Conservation (phyloP, 2,329 filamentous ascomycete species). For the Fusarium lyarnte region DNA sequence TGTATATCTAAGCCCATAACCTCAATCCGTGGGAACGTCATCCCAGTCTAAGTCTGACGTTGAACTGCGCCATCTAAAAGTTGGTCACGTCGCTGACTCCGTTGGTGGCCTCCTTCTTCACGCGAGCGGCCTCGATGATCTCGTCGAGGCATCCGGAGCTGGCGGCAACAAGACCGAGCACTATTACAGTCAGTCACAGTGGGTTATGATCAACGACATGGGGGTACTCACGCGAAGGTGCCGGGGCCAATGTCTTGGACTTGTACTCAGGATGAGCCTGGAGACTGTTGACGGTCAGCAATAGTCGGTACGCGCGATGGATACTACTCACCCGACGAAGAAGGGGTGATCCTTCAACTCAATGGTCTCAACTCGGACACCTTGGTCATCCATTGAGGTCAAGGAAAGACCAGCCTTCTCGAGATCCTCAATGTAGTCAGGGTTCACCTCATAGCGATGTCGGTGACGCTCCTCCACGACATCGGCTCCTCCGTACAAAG, state of each 20-base stretch:
- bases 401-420: slow-evolving; percentile 71
- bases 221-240: slow-evolving; percentile 58
- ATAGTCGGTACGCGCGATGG: background rate
- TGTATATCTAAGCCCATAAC: slow-evolving; percentile 21
- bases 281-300: slow-evolving; percentile 62
- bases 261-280: slow-evolving; percentile 78
- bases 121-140: slow-evolving; percentile 40
- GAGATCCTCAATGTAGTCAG: slow-evolving; percentile 75
- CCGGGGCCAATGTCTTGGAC: slow-evolving; percentile 77
- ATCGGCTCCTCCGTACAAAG: slow-evolving; percentile 71
- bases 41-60: slow-evolving; percentile 1
- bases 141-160: slow-evolving; percentile 72
- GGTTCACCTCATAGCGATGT: slow-evolving; percentile 92
- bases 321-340: slow-evolving; percentile 26
- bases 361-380: slow-evolving; percentile 31
- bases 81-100: slow-evolving; percentile 19
- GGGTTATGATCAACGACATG: too few species aligned
- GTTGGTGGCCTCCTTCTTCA: slow-evolving; percentile 17
- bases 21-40: background rate
- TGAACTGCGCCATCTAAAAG: slow-evolving; percentile 7
- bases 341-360: slow-evolving; percentile 38
- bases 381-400: slow-evolving; percentile 54
- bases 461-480: slow-evolving; percentile 79
- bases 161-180: slow-evolving; percentile 63
- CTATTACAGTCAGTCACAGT: slow-evolving; percentile 45